Conservation (phyloP, 164 flowering plant species). For the Sedum album region DNA sequence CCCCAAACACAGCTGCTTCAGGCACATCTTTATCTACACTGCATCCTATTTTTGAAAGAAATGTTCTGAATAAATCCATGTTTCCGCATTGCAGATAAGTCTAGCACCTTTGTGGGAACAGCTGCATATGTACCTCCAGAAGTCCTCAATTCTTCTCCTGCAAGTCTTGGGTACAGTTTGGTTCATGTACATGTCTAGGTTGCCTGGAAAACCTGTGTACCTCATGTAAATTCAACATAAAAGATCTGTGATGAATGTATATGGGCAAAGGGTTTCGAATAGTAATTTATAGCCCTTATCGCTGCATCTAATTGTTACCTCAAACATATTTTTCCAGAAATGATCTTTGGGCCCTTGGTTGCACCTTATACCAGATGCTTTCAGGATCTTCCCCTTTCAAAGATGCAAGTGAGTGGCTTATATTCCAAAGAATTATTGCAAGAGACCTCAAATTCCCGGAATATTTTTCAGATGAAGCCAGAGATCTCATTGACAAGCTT, state of each 20-base stretch:
- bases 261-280: background rate
- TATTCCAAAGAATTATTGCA: constrained; percentile 92
- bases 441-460: constrained; percentile 83
- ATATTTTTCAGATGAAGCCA: constrained; percentile 74
- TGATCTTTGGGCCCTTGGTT: constrained; percentile 99
- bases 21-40: background rate
- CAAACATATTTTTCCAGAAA: constrained; percentile 49
- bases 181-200: background rate
- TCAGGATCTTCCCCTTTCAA: constrained; percentile 97
- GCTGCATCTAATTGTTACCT: background rate
- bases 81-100: constrained; percentile 54
- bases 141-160: constrained; percentile 97
- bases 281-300: constrained; percentile 1
- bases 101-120: constrained; percentile 98
- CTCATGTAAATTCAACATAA: background rate
- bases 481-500: constrained; percentile 77
- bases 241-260: no score
- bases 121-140: no score
- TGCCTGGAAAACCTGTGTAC: background rate
- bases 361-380: constrained; percentile 99
- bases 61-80: background rate
- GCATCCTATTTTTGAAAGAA: background rate
- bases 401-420: constrained; percentile 99
- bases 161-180: constrained; percentile 75
- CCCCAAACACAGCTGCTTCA: constrained; percentile 87